phyloP scores from a whole-genome alignment of 345 rosid species.

The Gynandropsis gynandra region DNA sequence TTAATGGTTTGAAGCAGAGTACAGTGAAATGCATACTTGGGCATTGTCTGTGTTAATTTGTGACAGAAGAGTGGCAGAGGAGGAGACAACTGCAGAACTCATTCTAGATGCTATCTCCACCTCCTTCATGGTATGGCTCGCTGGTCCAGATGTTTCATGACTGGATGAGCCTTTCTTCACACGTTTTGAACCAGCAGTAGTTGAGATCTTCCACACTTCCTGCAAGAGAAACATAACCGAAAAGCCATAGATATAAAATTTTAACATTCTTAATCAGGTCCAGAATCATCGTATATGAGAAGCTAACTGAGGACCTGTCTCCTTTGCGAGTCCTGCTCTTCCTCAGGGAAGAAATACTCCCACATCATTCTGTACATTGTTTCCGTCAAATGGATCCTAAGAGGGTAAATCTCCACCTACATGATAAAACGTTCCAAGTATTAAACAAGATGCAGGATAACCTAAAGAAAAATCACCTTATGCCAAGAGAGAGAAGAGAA shows the following conservation, averaged over 20 bases:
- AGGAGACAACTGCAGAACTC: conserved; percentile 28
- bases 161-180: conserved; percentile 61
- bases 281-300: neutral
- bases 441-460: too few relatives aligned
- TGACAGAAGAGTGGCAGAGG: conserved; percentile 27
- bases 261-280: neutral
- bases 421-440: conserved; percentile 1
- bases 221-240: conserved; percentile 27
- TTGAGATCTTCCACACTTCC: conserved; percentile 96
- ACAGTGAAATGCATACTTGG: conserved; percentile 34
- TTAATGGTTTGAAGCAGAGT: neutral
- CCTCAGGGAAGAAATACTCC: conserved; percentile 93
- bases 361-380: conserved; percentile 98
- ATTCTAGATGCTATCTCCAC: conserved; percentile 48
- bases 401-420: conserved; percentile 96
- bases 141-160: conserved; percentile 53
- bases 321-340: conserved; percentile 95
- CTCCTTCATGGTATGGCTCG: conserved; percentile 47
- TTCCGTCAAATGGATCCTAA: conserved; percentile 93
- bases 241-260: conserved; percentile 2
- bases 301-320: conserved; percentile 55
- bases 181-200: conserved; percentile 75
- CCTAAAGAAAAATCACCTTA: too few relatives aligned
- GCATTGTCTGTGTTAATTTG: conserved; percentile 31
- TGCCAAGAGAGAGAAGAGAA: too few relatives aligned